Percentiles rank a stretch among this genome's conserved stretches.
phyloP scores from a whole-genome alignment of 495 filamentous ascomycete species.

The Tuber indicum region DNA sequence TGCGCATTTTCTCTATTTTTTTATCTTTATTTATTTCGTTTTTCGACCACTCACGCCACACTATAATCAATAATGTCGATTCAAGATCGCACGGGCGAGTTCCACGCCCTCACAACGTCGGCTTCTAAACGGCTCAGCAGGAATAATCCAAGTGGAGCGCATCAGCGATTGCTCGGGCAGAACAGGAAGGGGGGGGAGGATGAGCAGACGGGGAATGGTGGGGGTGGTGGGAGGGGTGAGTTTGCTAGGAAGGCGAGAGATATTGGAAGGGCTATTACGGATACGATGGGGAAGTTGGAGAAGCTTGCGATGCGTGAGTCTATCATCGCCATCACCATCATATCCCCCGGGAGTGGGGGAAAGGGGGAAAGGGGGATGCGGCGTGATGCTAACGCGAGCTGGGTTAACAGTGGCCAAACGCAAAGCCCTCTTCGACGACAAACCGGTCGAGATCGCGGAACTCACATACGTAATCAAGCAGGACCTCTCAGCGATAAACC shows the following conservation, averaged over 20 bases:
- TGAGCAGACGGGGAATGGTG: constrained; percentile 40
- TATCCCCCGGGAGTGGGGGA: background rate
- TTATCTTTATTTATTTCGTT: background rate
- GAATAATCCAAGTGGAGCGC: constrained; percentile 45
- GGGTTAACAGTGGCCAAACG: constrained; percentile 69
- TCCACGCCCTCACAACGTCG: constrained; percentile 76
- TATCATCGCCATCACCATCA: background rate
- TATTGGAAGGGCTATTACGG: constrained; percentile 83
- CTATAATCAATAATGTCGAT: constrained; percentile 57
- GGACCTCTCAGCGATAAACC: constrained; percentile 82
- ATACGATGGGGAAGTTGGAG: constrained; percentile 88
- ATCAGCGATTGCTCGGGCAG: constrained; percentile 40
- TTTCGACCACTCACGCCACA: constrained; percentile 7
- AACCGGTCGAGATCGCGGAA: constrained; percentile 92
- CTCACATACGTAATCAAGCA: constrained; percentile 96
- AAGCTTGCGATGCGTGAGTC: constrained; percentile 74
- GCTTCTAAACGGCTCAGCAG: constrained; percentile 48
- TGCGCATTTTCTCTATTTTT: background rate
- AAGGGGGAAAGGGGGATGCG: constrained; percentile 5
- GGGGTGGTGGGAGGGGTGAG: constrained; percentile 61
- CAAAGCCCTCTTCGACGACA: constrained; percentile 94
- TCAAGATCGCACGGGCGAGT: constrained; percentile 94
- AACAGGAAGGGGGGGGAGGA: constrained; percentile 23
- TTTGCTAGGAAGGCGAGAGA: constrained; percentile 85
- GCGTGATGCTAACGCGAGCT: constrained; percentile 2